These are phyloP conservation scores for Hysterangium stoloniferum DNA, from an alignment of 768 basidiomycete species.

Conservation along the genomic window DNA sequence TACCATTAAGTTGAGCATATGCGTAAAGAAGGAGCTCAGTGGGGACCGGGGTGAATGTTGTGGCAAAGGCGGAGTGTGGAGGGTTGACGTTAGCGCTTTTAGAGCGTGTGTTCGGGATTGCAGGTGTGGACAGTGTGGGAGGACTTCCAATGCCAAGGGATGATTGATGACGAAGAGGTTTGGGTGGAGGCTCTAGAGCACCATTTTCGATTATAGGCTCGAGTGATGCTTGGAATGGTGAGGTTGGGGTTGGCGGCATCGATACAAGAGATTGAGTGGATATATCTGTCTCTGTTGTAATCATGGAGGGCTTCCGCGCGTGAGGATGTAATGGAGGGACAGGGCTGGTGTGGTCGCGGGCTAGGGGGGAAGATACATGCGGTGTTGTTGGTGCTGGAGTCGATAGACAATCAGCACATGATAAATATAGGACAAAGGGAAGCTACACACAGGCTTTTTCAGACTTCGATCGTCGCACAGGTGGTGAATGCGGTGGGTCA, in stretches of 20 bases:
- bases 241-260: slow-evolving; percentile 35
- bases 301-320: slow-evolving; percentile 64
- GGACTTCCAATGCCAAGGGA: slow-evolving; percentile 8
- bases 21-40: slow-evolving; percentile 75
- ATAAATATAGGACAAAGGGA: too few species aligned
- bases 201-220: slow-evolving; percentile 39
- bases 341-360: not conserved
- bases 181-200: slow-evolving; percentile 31
- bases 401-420: not conserved
- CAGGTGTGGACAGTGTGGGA: slow-evolving; percentile 24
- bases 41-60: slow-evolving; percentile 40
- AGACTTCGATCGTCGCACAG: not conserved
- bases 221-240: slow-evolving; percentile 40
- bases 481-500: slow-evolving; percentile 6
- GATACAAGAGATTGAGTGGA: slow-evolving; percentile 16
- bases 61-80: slow-evolving; percentile 35
- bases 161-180: slow-evolving; percentile 30
- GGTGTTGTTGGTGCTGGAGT: slow-evolving; percentile 5
- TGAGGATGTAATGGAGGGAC: slow-evolving; percentile 50
- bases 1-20: slow-evolving; percentile 74
- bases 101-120: slow-evolving; percentile 18
- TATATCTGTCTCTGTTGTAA: slow-evolving; percentile 35
- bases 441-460: not conserved
- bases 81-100: slow-evolving; percentile 9
- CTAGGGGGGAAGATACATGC: slow-evolving; percentile 8